Conservation (phyloP, 108 stramenopile species). For the Phaeodactylum tricornutum region DNA sequence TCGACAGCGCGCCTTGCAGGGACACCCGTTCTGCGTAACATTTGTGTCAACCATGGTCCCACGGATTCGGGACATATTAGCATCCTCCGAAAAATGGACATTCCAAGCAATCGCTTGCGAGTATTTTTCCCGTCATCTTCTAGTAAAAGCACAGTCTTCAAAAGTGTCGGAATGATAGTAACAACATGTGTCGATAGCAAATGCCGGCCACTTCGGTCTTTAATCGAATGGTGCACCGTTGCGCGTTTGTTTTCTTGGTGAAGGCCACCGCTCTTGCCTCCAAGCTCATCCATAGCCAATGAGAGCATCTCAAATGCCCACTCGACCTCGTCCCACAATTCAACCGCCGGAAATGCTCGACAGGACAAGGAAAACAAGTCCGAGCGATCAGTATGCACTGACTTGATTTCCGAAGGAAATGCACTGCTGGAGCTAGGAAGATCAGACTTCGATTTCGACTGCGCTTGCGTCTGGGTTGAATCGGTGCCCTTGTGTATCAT, state of each 20-base stretch:
- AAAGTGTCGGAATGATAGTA: slow-evolving; percentile 5
- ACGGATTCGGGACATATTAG: slow-evolving; percentile 7
- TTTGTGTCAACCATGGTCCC: slow-evolving; percentile 19
- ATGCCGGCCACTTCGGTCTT: not conserved
- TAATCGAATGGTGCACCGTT: not conserved
- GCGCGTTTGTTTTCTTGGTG: slow-evolving; percentile 1
- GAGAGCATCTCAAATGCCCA: slow-evolving; percentile 17
- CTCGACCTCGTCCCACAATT: slow-evolving; percentile 17
- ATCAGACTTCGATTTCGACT: too few relatives aligned
- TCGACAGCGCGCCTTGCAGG: slow-evolving; percentile 15
- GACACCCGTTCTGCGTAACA: slow-evolving; percentile 11
- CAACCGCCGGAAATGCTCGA: slow-evolving; percentile 8
- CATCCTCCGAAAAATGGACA: slow-evolving; percentile 11
- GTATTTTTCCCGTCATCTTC: slow-evolving; percentile 7
- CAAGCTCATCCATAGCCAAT: slow-evolving; percentile 9
- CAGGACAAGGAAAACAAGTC: not conserved
- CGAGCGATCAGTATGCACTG: too few relatives aligned
- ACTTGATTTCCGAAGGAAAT: too few relatives aligned
- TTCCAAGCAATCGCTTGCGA: slow-evolving; percentile 7
- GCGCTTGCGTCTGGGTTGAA: too few relatives aligned
- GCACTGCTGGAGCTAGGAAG: too few relatives aligned
- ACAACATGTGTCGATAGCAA: slow-evolving; percentile 4
- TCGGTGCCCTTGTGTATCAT: too few relatives aligned
- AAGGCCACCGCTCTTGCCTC: slow-evolving; percentile 5
- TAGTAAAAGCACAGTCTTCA: slow-evolving; percentile 16